Percentiles rank a stretch among this genome's conserved stretches.
Evolutionary conservation across 2,329 filamentous ascomycete genomes (phyloP).

Genomic region (Pestalotiopsis sp.): DNA sequence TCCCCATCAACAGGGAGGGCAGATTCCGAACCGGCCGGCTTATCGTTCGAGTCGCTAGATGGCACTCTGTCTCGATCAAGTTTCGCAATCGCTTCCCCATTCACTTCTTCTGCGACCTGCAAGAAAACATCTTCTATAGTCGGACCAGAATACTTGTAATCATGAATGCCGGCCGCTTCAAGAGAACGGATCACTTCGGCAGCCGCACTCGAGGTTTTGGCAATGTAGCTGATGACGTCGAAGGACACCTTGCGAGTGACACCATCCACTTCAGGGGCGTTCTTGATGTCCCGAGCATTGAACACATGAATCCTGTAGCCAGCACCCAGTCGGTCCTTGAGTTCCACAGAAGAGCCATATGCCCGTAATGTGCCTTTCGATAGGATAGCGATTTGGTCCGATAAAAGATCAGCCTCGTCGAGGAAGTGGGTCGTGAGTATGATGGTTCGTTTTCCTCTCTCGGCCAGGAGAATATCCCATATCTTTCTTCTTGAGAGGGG

Average conservation of each 20-base stretch:
- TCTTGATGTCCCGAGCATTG: slow-evolving; percentile 53
- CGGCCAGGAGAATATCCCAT: slow-evolving; percentile 89
- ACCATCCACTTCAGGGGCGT: slow-evolving; percentile 54
- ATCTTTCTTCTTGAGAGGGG: slow-evolving; percentile 86
- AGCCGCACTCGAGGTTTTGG: slow-evolving; percentile 70
- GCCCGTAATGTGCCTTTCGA: slow-evolving; percentile 83
- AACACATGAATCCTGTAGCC: slow-evolving; percentile 83
- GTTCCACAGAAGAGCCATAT: slow-evolving; percentile 79
- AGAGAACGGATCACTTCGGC: slow-evolving; percentile 72
- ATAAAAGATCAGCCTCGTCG: slow-evolving; percentile 87
- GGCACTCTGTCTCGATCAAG: slow-evolving; percentile 10
- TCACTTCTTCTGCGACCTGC: slow-evolving; percentile 79
- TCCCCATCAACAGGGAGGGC: slow-evolving; percentile 24
- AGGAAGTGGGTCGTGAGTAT: slow-evolving; percentile 92
- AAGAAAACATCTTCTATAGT: slow-evolving; percentile 94
- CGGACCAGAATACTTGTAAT: slow-evolving; percentile 86
- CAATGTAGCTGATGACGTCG: slow-evolving; percentile 74
- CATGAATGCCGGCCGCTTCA: slow-evolving; percentile 66
- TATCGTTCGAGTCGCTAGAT: slow-evolving; percentile 21
- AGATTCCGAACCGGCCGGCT: slow-evolving; percentile 25
- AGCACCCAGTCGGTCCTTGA: slow-evolving; percentile 81
- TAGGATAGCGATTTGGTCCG: slow-evolving; percentile 86
- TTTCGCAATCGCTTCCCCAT: slow-evolving; percentile 44
- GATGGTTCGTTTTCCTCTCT: slow-evolving; percentile 80
- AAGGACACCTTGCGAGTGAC: slow-evolving; percentile 62